Evolutionary conservation across 352 stramenopile genomes (phyloP).

Genomic region (Phytophthora agathidicida): DNA sequence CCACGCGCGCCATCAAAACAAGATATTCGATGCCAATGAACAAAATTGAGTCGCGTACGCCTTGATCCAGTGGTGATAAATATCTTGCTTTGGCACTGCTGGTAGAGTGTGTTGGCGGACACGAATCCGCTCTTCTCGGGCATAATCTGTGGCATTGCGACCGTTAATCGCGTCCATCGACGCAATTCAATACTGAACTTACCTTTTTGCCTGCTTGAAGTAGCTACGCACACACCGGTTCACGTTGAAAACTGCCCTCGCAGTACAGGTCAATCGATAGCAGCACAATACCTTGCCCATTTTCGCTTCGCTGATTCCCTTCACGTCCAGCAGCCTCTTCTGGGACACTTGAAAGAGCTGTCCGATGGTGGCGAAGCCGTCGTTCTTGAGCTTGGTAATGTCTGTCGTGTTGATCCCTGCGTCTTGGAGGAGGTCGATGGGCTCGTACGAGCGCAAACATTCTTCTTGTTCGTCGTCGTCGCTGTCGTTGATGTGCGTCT

Average conservation of each 20-base stretch:
- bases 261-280: neutral
- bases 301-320: constrained; percentile 91
- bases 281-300: constrained; percentile 66
- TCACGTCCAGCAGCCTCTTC: constrained; percentile 71
- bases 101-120: constrained; percentile 67
- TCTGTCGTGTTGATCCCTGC: constrained; percentile 77
- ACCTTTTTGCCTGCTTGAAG: constrained; percentile 82
- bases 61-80: constrained; percentile 82
- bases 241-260: neutral
- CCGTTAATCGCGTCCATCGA: no score
- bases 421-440: constrained; percentile 77
- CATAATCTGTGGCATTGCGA: constrained; percentile 61
- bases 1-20: neutral
- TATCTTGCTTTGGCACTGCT: constrained; percentile 74
- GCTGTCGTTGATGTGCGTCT: constrained; percentile 41
- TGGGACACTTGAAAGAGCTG: constrained; percentile 85
- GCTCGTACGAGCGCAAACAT: constrained; percentile 65
- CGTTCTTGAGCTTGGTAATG: constrained; percentile 80
- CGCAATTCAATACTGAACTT: no score
- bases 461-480: constrained; percentile 69
- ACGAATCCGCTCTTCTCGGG: constrained; percentile 80
- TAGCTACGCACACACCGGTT: constrained; percentile 35
- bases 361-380: constrained; percentile 80
- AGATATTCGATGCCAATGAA: neutral
- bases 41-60: constrained; percentile 35